Conservation (phyloP, 306 rosid genomes). For the Cucumis cinereus region DNA sequence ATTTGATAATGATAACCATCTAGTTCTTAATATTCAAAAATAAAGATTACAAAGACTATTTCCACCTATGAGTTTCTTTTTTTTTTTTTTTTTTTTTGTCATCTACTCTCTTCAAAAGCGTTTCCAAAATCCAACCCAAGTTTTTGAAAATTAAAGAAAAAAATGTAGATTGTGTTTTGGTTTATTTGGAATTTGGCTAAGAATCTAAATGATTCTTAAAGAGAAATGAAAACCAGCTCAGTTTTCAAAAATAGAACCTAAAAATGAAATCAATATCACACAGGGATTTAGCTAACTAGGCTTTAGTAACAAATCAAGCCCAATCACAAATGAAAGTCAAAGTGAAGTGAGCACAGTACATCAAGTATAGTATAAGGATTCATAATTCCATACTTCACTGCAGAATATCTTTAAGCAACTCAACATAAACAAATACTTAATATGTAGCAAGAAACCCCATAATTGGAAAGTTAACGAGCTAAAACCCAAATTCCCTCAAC, state of each 20-base stretch:
- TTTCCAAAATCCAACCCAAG: neutral
- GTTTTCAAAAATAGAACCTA: neutral
- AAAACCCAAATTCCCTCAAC: neutral
- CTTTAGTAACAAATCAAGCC: neutral
- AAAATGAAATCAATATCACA: neutral
- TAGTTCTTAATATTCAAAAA: neutral
- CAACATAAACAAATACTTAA: neutral
- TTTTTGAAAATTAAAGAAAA: neutral
- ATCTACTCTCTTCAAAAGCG: neutral
- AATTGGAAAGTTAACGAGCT: neutral
- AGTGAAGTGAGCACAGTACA: neutral
- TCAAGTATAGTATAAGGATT: neutral
- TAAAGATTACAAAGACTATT: neutral
- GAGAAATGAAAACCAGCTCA: neutral
- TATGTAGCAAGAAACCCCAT: neutral
- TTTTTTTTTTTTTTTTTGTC: neutral
- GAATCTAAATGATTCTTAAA: no score
- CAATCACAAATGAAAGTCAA: neutral
- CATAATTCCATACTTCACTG: neutral
- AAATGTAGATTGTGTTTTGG: neutral
- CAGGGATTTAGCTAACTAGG: neutral
- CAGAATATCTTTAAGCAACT: neutral
- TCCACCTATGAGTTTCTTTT: neutral
- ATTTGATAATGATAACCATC: neutral
- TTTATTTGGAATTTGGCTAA: neutral